A percentile compares a stretch with the other conserved stretches of the same genome.
Conservation (phyloP, 2,329 filamentous ascomycete species). For the Sordariomycetes sp. region DNA sequence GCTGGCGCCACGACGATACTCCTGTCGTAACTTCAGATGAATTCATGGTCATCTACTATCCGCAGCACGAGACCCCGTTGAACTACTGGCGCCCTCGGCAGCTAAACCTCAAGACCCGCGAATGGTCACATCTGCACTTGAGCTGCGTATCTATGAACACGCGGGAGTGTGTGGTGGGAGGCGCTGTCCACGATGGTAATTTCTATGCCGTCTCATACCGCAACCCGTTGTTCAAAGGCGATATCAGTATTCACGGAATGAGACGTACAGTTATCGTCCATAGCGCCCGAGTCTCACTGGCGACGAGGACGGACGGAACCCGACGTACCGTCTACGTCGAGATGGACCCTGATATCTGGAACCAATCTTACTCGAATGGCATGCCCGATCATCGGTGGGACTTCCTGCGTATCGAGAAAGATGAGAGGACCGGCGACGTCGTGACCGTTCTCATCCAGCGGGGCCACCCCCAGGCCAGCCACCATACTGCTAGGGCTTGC, state of each 20-base stretch:
- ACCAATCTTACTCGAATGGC: constrained; percentile 39
- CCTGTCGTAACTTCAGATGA: constrained; percentile 52
- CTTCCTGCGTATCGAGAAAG: constrained; percentile 45
- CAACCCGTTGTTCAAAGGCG: neutral
- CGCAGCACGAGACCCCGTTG: constrained; percentile 37
- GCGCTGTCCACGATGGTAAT: neutral
- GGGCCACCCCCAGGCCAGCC: constrained; percentile 45
- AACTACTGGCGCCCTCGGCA: constrained; percentile 45
- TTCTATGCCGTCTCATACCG: neutral
- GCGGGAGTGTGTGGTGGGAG: neutral
- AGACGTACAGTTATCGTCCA: neutral
- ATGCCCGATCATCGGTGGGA: constrained; percentile 66
- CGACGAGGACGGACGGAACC: constrained; percentile 18
- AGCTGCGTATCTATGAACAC: neutral
- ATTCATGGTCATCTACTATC: constrained; percentile 53
- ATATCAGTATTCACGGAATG: neutral
- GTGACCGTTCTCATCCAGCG: constrained; percentile 55
- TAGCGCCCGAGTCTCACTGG: constrained; percentile 47
- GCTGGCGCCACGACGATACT: constrained; percentile 37
- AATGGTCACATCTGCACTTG: constrained; percentile 15
- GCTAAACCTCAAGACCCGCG: constrained; percentile 26
- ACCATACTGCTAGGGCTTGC: constrained; percentile 44
- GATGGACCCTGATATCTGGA: constrained; percentile 14
- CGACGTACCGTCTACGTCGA: neutral
- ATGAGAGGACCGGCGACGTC: constrained; percentile 43